Base-by-base conservation (phyloP, 768 basidiomycete genomes). In the Trametes gibbosa region DNA sequence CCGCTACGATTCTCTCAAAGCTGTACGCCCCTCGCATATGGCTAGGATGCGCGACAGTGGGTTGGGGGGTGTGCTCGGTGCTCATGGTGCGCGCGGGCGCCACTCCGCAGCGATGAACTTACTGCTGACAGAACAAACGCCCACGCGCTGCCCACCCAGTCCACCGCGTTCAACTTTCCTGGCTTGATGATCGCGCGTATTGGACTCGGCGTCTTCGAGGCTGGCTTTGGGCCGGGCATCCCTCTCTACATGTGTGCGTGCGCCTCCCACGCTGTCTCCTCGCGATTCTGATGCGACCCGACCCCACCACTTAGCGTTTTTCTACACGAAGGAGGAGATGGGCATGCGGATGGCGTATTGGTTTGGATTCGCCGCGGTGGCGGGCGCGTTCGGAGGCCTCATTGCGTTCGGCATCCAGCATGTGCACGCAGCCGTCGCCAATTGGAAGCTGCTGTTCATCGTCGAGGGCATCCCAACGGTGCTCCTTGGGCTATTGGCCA, bases 381-480 rank as follows among this genome's bases (percentile, higher is more conserved):
- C 91, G 4, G 90, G 90, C 23, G 91, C 91, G 5, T 92, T 92
- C 59, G 89, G 90, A 14, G 90, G 91, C n/a, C 73, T 92, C 45
- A 82, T 93, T 41, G 90, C 91, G 3, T 92, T 88, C 62, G 91
- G 89, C 1, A 76, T 92, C 10, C 87, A 90, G 63, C 81, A 90
- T 66, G 77, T 76, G 1, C 72, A 84, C 54, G 61, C 77, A 0
- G 64, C 77, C 5, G 70, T 87, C 29, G 68, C 75, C 10, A 76
- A 83, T 58, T 85, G 83, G 88, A 77, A 81, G 54, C 74, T 87
- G 21, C 72, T 92, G 5, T 91, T 91, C 71, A 82, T 92, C 61
- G 76, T 91, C 39, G 89, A 92, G 78, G 90, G 90, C 32, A 70
- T 84, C 16, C 90, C 90, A 4, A 75, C 90, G 0, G 69, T 92